Percentiles rank a stretch among this genome's conserved stretches.
Conservation (phyloP, 352 stramenopile genomes). For the Achlya hypogyna region DNA sequence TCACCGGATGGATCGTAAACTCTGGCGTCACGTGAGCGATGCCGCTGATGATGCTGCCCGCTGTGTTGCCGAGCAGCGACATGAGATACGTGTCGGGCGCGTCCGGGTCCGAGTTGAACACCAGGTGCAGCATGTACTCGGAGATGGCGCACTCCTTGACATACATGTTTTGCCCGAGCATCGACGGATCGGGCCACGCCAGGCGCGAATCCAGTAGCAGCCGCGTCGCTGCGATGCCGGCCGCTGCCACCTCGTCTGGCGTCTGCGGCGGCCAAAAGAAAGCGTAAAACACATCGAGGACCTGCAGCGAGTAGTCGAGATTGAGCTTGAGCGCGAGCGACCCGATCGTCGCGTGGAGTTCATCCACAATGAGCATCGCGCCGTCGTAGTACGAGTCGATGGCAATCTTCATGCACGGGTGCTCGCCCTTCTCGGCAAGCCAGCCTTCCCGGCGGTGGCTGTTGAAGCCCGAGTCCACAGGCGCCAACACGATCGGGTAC, state of each 20-base stretch:
- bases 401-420: slow-evolving; percentile 55
- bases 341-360: slow-evolving; percentile 62
- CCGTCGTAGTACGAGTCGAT: slow-evolving; percentile 54
- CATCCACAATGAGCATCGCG: slow-evolving; percentile 65
- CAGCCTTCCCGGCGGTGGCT: slow-evolving; percentile 80
- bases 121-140: slow-evolving; percentile 60
- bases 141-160: slow-evolving; percentile 73
- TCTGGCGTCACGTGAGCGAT: slow-evolving; percentile 79
- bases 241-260: neutral
- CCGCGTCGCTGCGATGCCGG: neutral
- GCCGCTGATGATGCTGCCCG: slow-evolving; percentile 80
- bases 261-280: slow-evolving; percentile 29
- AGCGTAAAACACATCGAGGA: slow-evolving; percentile 63
- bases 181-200: neutral
- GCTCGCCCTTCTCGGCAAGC: slow-evolving; percentile 64
- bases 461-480: slow-evolving; percentile 79
- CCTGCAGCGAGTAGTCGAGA: slow-evolving; percentile 63
- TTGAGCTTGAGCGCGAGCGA: slow-evolving; percentile 72
- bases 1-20: slow-evolving; percentile 65
- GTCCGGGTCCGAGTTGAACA: slow-evolving; percentile 78
- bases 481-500: slow-evolving; percentile 70
- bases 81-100: slow-evolving; percentile 71
- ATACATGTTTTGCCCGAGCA: slow-evolving; percentile 37
- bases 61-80: slow-evolving; percentile 63
- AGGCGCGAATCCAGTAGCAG: neutral